Conservation (phyloP, 2,329 filamentous ascomycete genomes). For the Botrytis squamosa region DNA sequence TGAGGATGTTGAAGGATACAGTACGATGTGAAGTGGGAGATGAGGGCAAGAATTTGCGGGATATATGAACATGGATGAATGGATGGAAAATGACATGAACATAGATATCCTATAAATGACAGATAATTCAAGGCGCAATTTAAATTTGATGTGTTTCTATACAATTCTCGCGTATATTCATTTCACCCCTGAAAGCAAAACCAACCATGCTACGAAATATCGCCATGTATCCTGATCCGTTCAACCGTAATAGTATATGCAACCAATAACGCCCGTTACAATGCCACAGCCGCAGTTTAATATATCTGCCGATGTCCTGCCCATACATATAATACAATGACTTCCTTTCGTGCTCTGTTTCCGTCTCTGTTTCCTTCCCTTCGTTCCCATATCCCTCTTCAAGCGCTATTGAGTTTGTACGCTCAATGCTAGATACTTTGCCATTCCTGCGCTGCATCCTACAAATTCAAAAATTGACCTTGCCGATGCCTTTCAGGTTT, state of each 20-base stretch:
- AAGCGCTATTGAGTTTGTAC: not conserved
- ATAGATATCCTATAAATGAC: constrained; percentile 23
- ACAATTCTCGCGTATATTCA: constrained; percentile 5
- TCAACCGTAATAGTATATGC: not conserved
- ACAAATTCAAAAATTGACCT: not conserved
- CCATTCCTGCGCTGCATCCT: not conserved
- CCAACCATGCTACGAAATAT: not conserved
- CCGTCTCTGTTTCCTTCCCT: not conserved
- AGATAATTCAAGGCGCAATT: not conserved
- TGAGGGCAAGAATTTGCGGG: not conserved
- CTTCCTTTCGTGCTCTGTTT: constrained; percentile 4
- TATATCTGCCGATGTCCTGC: constrained; percentile 24
- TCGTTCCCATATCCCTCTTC: not conserved
- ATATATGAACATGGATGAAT: not conserved
- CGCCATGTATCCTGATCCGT: not conserved
- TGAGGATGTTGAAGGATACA: constrained; percentile 42
- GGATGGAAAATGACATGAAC: constrained; percentile 17
- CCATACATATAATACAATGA: constrained; percentile 30
- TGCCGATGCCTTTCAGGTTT: not conserved
- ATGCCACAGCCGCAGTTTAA: constrained; percentile 30
- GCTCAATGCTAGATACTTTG: not conserved
- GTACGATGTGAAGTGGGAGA: not conserved
- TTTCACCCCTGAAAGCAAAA: not conserved
- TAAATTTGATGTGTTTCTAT: not conserved
- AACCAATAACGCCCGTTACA: constrained; percentile 36